Conservation (phyloP, 257 asterid species). For the Ocimum tenuiflorum region DNA sequence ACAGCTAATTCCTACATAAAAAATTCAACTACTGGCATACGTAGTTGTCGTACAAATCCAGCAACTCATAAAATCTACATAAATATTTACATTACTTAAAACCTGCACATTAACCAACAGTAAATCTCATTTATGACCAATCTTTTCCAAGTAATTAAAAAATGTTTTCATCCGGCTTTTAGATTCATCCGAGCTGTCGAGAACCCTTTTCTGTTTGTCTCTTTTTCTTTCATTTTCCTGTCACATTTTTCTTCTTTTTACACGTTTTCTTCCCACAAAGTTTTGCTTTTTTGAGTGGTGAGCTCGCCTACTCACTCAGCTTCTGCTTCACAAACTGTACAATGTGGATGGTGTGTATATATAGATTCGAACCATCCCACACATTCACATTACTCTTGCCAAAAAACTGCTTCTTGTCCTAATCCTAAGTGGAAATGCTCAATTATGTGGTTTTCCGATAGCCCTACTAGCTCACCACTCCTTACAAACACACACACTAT, state of each 20-base stretch:
- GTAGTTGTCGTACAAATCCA: slow-evolving; percentile 2
- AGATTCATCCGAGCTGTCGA: slow-evolving; percentile 25
- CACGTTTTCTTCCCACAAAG: slow-evolving; percentile 5
- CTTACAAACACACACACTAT: not conserved
- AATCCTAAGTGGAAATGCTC: slow-evolving; percentile 7
- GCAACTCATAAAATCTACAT: not conserved
- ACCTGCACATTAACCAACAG: slow-evolving; percentile 2
- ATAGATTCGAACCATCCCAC: slow-evolving; percentile 8
- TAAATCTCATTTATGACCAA: not conserved
- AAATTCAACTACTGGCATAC: not conserved
- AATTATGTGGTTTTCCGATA: slow-evolving; percentile 21
- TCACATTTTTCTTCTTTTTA: not conserved
- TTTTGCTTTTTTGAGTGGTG: slow-evolving; percentile 26
- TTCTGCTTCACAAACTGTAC: slow-evolving; percentile 14
- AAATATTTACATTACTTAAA: not conserved
- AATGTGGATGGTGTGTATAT: slow-evolving; percentile 10
- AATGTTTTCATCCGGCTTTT: not conserved
- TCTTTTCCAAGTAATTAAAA: not conserved
- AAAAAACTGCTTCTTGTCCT: slow-evolving; percentile 12
- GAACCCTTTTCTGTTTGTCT: slow-evolving; percentile 14
- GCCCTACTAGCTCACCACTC: slow-evolving; percentile 14
- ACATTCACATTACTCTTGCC: slow-evolving; percentile 26
- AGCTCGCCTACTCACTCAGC: slow-evolving; percentile 27
- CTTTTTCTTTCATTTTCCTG: slow-evolving; percentile 9
- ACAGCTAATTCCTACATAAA: not conserved